phyloP scores from a whole-genome alignment of 2,329 filamentous ascomycete species.

The Fusarium sp. region DNA sequence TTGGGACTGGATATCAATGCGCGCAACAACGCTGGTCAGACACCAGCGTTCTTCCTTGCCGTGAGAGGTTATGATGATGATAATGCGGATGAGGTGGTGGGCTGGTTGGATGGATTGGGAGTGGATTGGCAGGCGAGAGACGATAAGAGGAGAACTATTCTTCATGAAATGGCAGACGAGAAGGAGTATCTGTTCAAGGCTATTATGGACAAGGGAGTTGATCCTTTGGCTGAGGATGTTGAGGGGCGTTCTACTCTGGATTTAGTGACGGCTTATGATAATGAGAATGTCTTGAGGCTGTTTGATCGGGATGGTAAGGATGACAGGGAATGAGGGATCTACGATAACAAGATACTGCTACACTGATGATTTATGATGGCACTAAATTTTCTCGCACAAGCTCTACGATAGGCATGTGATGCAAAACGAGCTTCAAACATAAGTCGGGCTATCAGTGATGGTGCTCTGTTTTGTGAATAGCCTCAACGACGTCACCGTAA shows the following conservation, averaged over 20 bases:
- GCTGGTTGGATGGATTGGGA: constrained; percentile 16
- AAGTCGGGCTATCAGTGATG: too few relatives aligned
- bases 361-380: too few relatives aligned
- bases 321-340: neutral
- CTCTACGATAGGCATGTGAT: neutral
- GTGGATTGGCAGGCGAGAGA: constrained; percentile 30
- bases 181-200: neutral
- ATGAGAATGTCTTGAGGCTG: constrained; percentile 6
- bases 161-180: constrained; percentile 17
- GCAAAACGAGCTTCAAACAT: neutral
- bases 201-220: constrained; percentile 9
- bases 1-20: constrained; percentile 26
- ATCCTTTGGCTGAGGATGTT: constrained; percentile 24
- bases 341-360: neutral
- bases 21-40: constrained; percentile 23
- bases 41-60: constrained; percentile 17
- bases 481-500: neutral
- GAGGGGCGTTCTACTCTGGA: constrained; percentile 26
- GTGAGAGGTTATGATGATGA: neutral
- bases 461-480: neutral
- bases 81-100: neutral
- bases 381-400: too few relatives aligned
- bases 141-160: constrained; percentile 4
- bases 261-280: constrained; percentile 4
- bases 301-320: constrained; percentile 10